Evolutionary conservation across 129 eudicot species (phyloP).

Genomic region (Solidago caesia): DNA sequence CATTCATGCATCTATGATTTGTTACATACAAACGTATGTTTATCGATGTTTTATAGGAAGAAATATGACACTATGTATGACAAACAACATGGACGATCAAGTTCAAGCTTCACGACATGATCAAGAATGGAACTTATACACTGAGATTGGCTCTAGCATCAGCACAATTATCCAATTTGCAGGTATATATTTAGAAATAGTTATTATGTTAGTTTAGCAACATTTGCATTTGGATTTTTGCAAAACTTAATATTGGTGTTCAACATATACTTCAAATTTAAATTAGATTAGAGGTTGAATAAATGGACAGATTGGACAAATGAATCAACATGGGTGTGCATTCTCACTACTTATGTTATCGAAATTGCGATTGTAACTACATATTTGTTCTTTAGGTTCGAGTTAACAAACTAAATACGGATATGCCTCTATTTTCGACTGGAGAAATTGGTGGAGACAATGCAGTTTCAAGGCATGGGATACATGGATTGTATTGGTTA

Average conservation of each 20-base stretch:
- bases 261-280: no score
- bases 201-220: background rate
- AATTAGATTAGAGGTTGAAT: no score
- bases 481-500: constrained; percentile 36
- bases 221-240: no score
- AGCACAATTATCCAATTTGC: constrained; percentile 50
- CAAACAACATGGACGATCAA: constrained; percentile 85
- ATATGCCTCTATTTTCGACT: constrained; percentile 25
- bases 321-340: no score
- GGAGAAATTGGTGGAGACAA: constrained; percentile 34
- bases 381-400: constrained; percentile 39
- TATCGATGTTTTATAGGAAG: constrained; percentile 40
- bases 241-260: no score
- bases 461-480: constrained; percentile 34
- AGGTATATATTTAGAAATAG: constrained; percentile 38
- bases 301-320: no score
- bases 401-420: constrained; percentile 35
- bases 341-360: no score
- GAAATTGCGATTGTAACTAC: background rate
- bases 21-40: background rate
- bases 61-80: constrained; percentile 36
- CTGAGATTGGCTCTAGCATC: constrained; percentile 80
- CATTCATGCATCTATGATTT: background rate
- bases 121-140: constrained; percentile 45
- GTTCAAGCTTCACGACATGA: constrained; percentile 42